Percentiles rank a stretch among this genome's conserved stretches.
phyloP scores from a whole-genome alignment of 2,329 filamentous ascomycete genomes.

The Paracoccidioides brasiliensis region DNA sequence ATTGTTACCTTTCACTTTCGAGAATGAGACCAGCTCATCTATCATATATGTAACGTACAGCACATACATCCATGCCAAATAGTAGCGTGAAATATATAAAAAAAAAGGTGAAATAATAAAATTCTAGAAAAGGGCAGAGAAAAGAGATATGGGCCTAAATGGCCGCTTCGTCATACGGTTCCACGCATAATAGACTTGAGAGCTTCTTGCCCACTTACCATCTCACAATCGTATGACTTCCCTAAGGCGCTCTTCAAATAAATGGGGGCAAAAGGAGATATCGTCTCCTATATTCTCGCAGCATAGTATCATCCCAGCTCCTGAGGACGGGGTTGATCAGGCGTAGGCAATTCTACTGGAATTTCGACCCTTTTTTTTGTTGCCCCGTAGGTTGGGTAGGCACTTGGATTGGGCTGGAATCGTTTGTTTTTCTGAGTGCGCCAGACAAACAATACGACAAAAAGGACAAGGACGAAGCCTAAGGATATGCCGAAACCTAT shows the following conservation, averaged over 20 bases:
- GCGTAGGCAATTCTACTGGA: neutral
- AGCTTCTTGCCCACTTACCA: too few species aligned
- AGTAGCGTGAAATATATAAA: too few species aligned
- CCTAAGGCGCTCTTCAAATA: too few species aligned
- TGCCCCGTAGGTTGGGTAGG: neutral
- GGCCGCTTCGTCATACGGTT: too few species aligned
- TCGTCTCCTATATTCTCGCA: neutral
- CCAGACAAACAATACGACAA: neutral
- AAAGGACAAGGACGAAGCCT: neutral
- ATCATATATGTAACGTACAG: too few species aligned
- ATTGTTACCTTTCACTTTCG: too few species aligned
- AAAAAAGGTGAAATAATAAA: neutral
- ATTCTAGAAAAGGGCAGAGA: neutral
- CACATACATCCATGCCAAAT: too few species aligned
- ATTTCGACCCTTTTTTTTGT: neutral
- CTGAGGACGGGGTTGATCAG: neutral
- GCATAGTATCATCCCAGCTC: neutral
- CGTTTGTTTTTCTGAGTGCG: neutral
- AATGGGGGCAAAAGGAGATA: neutral
- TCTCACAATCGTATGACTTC: too few species aligned
- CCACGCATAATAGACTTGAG: too few species aligned
- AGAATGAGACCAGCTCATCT: too few species aligned
- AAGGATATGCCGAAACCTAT: neutral
- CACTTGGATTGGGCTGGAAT: neutral
- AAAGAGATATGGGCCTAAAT: neutral